Conservation (phyloP, 345 rosid genomes). For the Lepidium didymum region DNA sequence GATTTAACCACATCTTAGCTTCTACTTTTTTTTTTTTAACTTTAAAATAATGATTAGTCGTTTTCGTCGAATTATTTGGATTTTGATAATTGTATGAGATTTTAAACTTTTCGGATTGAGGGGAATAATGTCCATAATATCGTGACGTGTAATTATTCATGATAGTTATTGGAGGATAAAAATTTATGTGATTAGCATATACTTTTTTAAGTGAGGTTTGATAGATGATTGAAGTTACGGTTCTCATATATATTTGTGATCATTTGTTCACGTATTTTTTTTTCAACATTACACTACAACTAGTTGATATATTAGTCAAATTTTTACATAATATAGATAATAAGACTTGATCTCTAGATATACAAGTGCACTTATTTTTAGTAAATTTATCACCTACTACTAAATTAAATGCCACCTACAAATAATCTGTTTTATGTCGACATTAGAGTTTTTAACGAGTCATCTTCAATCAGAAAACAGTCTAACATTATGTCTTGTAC, state of each 20-base stretch:
- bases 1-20: background rate
- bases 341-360: no score
- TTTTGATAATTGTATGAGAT: background rate
- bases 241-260: no score
- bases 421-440: constrained; percentile 3
- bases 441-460: background rate
- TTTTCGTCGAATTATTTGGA: background rate
- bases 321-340: no score
- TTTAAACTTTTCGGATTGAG: constrained; percentile 12
- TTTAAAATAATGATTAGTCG: constrained; percentile 2
- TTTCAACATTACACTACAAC: no score
- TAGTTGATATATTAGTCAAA: no score
- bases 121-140: constrained; percentile 22
- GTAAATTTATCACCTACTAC: no score
- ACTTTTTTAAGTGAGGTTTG: constrained; percentile 11
- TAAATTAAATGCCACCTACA: no score
- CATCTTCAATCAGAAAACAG: constrained; percentile 15
- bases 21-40: background rate
- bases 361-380: no score
- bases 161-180: constrained; percentile 15
- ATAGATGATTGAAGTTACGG: constrained; percentile 22
- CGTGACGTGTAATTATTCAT: constrained; percentile 5
- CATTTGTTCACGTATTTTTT: no score
- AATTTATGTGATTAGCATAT: constrained; percentile 24
- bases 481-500: constrained; percentile 17